Percentiles rank a stretch among this genome's conserved stretches.
Conservation (phyloP, 305 asterid genomes). For the Nicotiana rustica region DNA sequence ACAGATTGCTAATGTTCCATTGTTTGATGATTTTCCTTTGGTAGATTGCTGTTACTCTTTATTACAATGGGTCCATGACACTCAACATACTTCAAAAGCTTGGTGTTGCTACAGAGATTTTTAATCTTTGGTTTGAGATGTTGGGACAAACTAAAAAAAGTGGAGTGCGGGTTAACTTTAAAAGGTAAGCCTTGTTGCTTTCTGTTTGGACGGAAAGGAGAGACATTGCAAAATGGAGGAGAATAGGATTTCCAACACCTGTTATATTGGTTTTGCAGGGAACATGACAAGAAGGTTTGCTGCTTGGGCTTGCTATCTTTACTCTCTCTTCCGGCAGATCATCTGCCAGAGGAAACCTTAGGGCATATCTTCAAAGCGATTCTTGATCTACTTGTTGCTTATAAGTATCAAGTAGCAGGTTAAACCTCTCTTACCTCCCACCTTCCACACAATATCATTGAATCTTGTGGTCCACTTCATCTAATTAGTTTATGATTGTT, state of each 20-base stretch:
- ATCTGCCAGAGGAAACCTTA: slow-evolving; percentile 84
- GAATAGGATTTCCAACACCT: not conserved
- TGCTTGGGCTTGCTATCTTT: slow-evolving; percentile 94
- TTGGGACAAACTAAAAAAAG: slow-evolving; percentile 84
- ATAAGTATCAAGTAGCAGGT: slow-evolving; percentile 99
- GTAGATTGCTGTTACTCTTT: slow-evolving; percentile 85
- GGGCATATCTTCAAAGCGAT: slow-evolving; percentile 89
- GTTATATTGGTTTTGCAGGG: slow-evolving; percentile 61
- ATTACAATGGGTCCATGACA: slow-evolving; percentile 77
- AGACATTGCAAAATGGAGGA: not conserved
- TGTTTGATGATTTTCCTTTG: slow-evolving; percentile 26
- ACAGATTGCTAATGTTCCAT: slow-evolving; percentile 45
- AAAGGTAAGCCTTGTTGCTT: slow-evolving; percentile 54
- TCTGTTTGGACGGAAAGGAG: slow-evolving; percentile 1
- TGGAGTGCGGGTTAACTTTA: slow-evolving; percentile 79
- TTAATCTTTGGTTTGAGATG: slow-evolving; percentile 97
- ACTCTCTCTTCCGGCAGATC: slow-evolving; percentile 90
- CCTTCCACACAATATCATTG: not conserved
- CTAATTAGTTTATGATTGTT: not conserved
- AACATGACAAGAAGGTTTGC: slow-evolving; percentile 94
- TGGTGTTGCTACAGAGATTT: slow-evolving; percentile 83
- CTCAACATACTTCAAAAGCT: slow-evolving; percentile 87
- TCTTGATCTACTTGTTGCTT: slow-evolving; percentile 94
- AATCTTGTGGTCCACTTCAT: not conserved
- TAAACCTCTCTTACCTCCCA: slow-evolving; percentile 15